Evolutionary conservation across 2,329 filamentous ascomycete species (phyloP).

Genomic region (Verticillium longisporum): DNA sequence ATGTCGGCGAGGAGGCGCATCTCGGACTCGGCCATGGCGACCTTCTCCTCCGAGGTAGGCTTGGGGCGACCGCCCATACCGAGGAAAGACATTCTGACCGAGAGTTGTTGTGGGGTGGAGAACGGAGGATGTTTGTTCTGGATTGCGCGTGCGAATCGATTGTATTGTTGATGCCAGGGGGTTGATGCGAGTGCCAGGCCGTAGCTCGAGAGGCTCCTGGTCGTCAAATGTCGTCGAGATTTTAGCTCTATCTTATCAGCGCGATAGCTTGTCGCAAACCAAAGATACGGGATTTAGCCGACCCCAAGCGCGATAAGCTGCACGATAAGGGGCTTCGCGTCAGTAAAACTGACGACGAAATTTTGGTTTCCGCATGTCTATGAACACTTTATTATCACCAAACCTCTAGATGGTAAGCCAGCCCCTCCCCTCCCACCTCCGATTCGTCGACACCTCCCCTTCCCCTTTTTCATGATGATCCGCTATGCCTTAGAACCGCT

Average conservation of each 20-base stretch:
- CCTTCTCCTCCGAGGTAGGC: constrained; percentile 93
- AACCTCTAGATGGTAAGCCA: constrained; percentile 1
- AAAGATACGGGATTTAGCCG: constrained; percentile 1
- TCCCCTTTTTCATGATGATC: constrained; percentile 29
- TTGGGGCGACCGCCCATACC: constrained; percentile 56
- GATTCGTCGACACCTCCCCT: neutral
- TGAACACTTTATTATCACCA: neutral
- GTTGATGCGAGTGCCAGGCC: neutral
- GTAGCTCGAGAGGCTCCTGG: constrained; percentile 1
- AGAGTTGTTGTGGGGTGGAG: neutral
- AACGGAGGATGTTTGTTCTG: neutral
- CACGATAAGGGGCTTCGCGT: neutral
- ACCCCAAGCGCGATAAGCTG: neutral
- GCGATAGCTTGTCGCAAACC: neutral
- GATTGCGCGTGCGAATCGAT: constrained; percentile 2
- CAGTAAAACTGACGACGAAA: neutral
- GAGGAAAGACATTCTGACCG: constrained; percentile 35
- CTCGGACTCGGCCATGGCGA: constrained; percentile 91
- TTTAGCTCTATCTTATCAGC: constrained; percentile 7
- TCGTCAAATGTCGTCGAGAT: constrained; percentile 9
- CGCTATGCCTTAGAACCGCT: constrained; percentile 37
- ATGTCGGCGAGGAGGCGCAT: constrained; percentile 97
- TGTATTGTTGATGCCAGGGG: constrained; percentile 2
- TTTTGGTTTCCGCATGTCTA: neutral
- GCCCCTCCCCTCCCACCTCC: neutral